Evolutionary conservation across 2,329 filamentous ascomycete species (phyloP).

Genomic region (Plectosphaerella plurivora): DNA sequence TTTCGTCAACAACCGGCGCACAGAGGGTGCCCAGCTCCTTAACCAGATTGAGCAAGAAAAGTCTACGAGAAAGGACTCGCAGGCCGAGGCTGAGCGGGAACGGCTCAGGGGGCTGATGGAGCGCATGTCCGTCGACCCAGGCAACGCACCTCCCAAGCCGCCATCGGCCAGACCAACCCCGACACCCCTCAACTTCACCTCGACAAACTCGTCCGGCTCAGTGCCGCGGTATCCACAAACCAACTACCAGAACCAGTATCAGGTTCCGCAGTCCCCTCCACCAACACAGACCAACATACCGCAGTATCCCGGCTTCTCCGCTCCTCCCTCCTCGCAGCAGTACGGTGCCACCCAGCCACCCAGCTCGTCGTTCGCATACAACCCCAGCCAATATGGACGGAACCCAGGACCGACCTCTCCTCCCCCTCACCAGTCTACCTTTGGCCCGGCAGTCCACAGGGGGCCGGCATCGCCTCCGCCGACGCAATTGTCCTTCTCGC

Average conservation of each 20-base stretch:
- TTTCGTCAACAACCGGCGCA: slow-evolving; percentile 90
- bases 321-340: slow-evolving; percentile 30
- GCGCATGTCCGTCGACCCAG: slow-evolving; percentile 81
- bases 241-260: slow-evolving; percentile 54
- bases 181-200: slow-evolving; percentile 26
- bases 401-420: slow-evolving; percentile 56
- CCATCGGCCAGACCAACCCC: slow-evolving; percentile 28
- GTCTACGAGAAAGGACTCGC: slow-evolving; percentile 51
- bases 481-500: slow-evolving; percentile 46
- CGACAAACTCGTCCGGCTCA: slow-evolving; percentile 13
- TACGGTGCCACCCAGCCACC: slow-evolving; percentile 28
- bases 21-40: slow-evolving; percentile 86
- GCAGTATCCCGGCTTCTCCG: slow-evolving; percentile 38
- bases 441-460: slow-evolving; percentile 32
- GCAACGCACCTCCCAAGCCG: slow-evolving; percentile 29
- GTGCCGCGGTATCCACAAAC: slow-evolving; percentile 46
- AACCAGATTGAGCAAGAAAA: slow-evolving; percentile 81
- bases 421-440: slow-evolving; percentile 56
- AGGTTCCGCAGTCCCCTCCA: slow-evolving; percentile 53
- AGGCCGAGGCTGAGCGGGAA: slow-evolving; percentile 80
- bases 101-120: slow-evolving; percentile 89
- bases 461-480: slow-evolving; percentile 52
- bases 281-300: slow-evolving; percentile 35
- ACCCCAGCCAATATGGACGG: slow-evolving; percentile 55
- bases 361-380: slow-evolving; percentile 44